phyloP scores from a whole-genome alignment of 2,329 filamentous ascomycete genomes.

The Gyromitra esculenta region DNA sequence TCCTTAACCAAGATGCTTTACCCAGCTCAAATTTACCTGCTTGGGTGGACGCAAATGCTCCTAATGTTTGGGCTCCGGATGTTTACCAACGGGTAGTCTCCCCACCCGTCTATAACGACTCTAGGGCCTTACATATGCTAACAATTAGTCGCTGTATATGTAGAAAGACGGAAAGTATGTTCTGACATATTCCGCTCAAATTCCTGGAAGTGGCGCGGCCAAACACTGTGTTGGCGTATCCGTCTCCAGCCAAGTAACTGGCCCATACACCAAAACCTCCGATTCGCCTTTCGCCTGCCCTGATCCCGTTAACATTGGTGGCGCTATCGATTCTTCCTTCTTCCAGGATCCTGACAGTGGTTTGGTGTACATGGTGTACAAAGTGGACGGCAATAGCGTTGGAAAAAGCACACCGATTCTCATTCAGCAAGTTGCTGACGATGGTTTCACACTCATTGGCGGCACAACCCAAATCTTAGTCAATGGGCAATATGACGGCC shows the following conservation, averaged over 20 bases:
- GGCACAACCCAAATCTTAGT: conserved; percentile 64
- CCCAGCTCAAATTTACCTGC: neutral
- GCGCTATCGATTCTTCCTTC: conserved; percentile 27
- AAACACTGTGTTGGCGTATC: conserved; percentile 32
- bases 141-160: too few species aligned
- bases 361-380: conserved; percentile 37
- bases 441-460: conserved; percentile 68
- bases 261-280: conserved; percentile 26
- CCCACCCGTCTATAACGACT: neutral
- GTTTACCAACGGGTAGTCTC: conserved; percentile 28
- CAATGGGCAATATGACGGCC: conserved; percentile 63
- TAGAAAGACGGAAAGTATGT: conserved; percentile 22
- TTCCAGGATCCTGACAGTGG: conserved; percentile 30
- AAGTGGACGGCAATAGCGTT: conserved; percentile 61
- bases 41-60: neutral
- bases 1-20: neutral
- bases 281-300: conserved; percentile 25
- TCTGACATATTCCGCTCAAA: conserved; percentile 31
- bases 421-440: conserved; percentile 65
- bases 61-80: conserved; percentile 31
- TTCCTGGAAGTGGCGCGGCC: neutral
- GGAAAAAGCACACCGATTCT: conserved; percentile 67
- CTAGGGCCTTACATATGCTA: neutral
- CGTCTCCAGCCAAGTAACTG: conserved; percentile 15
- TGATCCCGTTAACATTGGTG: neutral